Evolutionary conservation across 768 basidiomycete species (phyloP), one percentile per base, ranked within the genome.

Genomic region (Fomitopsis serialis): DNA sequence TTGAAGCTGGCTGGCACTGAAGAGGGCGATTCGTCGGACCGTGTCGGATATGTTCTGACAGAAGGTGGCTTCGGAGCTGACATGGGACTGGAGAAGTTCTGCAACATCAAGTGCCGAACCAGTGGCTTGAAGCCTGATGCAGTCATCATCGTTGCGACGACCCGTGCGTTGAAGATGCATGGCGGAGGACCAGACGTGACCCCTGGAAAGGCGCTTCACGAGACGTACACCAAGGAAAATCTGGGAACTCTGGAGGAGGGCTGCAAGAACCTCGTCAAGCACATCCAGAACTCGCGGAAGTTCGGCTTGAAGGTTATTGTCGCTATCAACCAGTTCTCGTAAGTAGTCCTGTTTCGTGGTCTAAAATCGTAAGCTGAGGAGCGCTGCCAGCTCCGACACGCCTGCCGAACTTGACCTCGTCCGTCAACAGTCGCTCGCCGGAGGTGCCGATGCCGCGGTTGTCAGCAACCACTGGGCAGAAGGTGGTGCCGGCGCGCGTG

Each of bases 31-130:
- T 73, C 82, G 1, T 59, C 86, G 5, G 84, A 86, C 50, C 84
- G 86, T 45, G 82, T 87, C 43, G 96, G 96, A 37, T 99, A 97
- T 63, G 96, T 98, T 54, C 82, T 99, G 60, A 99, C 96, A 25
- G 96, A 99, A 72, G 95, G 93, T 64, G 96, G 96, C 42, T 99
- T 98, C 71, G 96, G 96, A 53, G 95, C 96, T 21, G 96, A 99
- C 68, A 99, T 98, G 85, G 96, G 93, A 36, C 92, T 95, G 92
- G 92, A 94, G 73, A 97, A 99, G 71, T 99, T 98, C 79, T 98
- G 92, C 78, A 98, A 98, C 72, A 98, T 99, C 79, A 99, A 99
- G 71, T 98, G 95, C 70, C 85, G 96, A 55, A 78, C 89, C 54
- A 94, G 91, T 56, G 96, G 95, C 45, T 80, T 98, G 65, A 87